These are phyloP conservation scores for Cladophialophora immunda DNA, from an alignment of 2,329 filamentous ascomycete species.

Conservation along the genomic window DNA sequence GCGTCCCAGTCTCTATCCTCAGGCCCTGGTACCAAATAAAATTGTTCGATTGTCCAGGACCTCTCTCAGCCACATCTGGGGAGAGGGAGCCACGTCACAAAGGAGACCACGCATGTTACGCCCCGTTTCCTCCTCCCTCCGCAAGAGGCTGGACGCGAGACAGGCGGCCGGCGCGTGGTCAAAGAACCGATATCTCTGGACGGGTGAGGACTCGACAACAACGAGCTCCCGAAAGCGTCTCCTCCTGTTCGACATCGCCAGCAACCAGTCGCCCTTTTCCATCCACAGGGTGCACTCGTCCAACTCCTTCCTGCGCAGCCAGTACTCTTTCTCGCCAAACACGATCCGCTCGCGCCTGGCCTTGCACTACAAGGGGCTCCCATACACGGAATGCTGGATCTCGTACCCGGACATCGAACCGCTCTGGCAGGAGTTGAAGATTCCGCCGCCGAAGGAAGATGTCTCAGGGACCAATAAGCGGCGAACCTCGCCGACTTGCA, in stretches of 20 bases:
- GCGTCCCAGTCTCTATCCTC: background rate
- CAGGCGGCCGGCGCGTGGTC: background rate
- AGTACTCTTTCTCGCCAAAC: constrained; percentile 22
- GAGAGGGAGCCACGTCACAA: background rate
- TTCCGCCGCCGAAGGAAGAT: constrained; percentile 2
- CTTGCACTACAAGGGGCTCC: constrained; percentile 20
- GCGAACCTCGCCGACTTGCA: constrained; percentile 8
- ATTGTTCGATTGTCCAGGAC: background rate
- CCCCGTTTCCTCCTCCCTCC: background rate
- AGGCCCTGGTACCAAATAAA: background rate
- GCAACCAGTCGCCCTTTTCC: constrained; percentile 6
- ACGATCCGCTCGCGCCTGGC: constrained; percentile 25
- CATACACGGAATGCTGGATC: constrained; percentile 24
- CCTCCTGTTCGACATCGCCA: constrained; percentile 23
- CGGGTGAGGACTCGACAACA: background rate
- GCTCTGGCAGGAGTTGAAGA: constrained; percentile 16
- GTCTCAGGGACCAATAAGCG: background rate
- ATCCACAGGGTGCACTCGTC: background rate
- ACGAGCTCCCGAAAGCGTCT: background rate
- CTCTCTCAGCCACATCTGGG: background rate
- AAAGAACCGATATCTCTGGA: background rate
- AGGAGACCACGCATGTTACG: constrained; percentile 1
- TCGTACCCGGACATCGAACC: constrained; percentile 25
- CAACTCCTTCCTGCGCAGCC: background rate
- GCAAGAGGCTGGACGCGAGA: background rate